phyloP scores from a whole-genome alignment of 2,329 filamentous ascomycete genomes.

The Domatiomyces catenatus region DNA sequence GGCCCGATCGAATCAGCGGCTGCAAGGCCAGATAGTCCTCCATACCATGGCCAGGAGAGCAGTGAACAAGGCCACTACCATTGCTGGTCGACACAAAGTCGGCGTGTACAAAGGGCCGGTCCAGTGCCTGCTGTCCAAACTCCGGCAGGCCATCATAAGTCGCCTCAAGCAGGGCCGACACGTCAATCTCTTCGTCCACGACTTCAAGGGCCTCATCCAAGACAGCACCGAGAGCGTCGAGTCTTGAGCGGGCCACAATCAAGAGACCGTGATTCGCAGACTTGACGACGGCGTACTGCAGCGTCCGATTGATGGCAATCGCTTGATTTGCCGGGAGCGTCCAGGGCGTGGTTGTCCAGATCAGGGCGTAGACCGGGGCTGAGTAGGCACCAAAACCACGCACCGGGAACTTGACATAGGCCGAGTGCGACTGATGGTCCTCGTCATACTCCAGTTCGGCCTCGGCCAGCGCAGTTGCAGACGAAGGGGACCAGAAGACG shows the following conservation, averaged over 20 bases:
- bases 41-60: slow-evolving; percentile 88
- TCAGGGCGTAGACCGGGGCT: slow-evolving; percentile 55
- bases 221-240: slow-evolving; percentile 42
- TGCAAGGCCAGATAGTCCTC: slow-evolving; percentile 75
- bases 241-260: slow-evolving; percentile 55
- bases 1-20: slow-evolving; percentile 9
- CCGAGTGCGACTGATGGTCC: slow-evolving; percentile 42
- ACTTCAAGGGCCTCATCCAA: slow-evolving; percentile 29
- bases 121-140: slow-evolving; percentile 44
- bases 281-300: slow-evolving; percentile 57
- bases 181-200: slow-evolving; percentile 37
- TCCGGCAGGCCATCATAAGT: slow-evolving; percentile 52
- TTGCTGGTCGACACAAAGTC: slow-evolving; percentile 80
- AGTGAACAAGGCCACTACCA: slow-evolving; percentile 89
- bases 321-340: slow-evolving; percentile 85
- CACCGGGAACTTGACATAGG: slow-evolving; percentile 58
- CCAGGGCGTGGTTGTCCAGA: slow-evolving; percentile 98
- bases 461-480: slow-evolving; percentile 47
- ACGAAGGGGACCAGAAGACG: slow-evolving; percentile 53
- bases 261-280: slow-evolving; percentile 43
- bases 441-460: slow-evolving; percentile 52
- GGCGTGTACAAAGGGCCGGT: slow-evolving; percentile 62
- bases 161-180: slow-evolving; percentile 46
- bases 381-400: slow-evolving; percentile 28
- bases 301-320: slow-evolving; percentile 61